Percentiles rank a stretch among this genome's conserved stretches.
Conservation (phyloP, 2,329 filamentous ascomycete genomes). For the Phialophora macrospora region DNA sequence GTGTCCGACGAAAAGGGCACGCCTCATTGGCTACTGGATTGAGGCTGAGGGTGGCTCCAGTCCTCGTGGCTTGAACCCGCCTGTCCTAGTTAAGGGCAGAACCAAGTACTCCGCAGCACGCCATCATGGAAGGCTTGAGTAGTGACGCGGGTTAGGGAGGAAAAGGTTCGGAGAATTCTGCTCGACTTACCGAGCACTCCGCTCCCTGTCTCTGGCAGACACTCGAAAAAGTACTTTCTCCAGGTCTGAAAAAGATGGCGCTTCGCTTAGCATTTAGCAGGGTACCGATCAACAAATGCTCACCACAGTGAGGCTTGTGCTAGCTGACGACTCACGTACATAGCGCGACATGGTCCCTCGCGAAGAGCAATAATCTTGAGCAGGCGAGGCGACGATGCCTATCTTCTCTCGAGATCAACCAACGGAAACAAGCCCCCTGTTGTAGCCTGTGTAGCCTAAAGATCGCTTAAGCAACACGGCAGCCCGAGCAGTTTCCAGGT, state of each 20-base stretch:
- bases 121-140: neutral
- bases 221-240: neutral
- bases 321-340: constrained; percentile 13
- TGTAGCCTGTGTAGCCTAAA: neutral
- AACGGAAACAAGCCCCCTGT: neutral
- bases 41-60: constrained; percentile 17
- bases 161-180: constrained; percentile 13
- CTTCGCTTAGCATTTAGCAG: constrained; percentile 6
- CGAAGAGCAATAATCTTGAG: constrained; percentile 4
- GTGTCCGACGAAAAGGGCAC: neutral
- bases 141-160: neutral
- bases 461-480: neutral
- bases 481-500: neutral
- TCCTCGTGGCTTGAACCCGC: constrained; percentile 10
- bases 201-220: neutral
- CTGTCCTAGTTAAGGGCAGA: neutral
- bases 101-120: constrained; percentile 7
- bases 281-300: constrained; percentile 7
- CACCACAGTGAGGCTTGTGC: neutral
- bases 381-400: neutral
- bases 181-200: no score
- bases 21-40: constrained; percentile 10
- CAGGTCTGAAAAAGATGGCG: neutral
- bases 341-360: constrained; percentile 6
- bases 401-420: neutral